Percentiles rank a stretch among this genome's conserved stretches.
Evolutionary conservation across 1,284 basidiomycete genomes (phyloP).

Genomic region (Cutaneotrichosporon spelunceum): DNA sequence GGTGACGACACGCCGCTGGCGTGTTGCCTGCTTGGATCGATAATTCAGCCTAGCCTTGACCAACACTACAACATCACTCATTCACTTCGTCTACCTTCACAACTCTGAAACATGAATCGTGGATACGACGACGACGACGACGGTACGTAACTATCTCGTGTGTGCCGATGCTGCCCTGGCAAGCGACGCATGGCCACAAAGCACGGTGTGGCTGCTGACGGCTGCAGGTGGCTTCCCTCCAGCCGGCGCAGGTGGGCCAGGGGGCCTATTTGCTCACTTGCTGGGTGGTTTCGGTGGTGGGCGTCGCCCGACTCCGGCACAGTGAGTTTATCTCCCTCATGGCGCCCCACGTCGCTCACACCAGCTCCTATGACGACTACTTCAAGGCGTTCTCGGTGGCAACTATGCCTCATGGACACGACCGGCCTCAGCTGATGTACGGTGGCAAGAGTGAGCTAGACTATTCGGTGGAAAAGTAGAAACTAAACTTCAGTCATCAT

Average conservation of each 20-base stretch:
- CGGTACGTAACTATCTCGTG: conserved; percentile 22
- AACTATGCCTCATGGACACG: conserved; percentile 47
- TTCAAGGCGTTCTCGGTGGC: conserved; percentile 53
- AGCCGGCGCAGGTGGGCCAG: conserved; percentile 23
- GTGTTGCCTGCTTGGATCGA: conserved; percentile 6
- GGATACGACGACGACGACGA: conserved; percentile 49
- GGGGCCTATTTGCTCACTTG: conserved; percentile 33
- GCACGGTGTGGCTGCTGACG: not conserved
- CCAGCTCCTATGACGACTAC: conserved; percentile 50
- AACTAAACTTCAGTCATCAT: conserved; percentile 71
- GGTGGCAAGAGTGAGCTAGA: conserved; percentile 86
- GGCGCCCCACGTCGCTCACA: not conserved
- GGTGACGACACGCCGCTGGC: conserved; percentile 19
- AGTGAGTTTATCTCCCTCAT: conserved; percentile 20
- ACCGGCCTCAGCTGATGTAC: conserved; percentile 54
- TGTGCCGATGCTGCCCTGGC: not conserved
- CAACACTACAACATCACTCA: not conserved
- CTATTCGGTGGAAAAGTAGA: not conserved
- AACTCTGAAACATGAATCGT: conserved; percentile 43
- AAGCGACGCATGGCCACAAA: not conserved
- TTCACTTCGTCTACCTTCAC: not conserved
- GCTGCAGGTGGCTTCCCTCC: not conserved
- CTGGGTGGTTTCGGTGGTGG: conserved; percentile 32
- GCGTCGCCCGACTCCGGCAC: conserved; percentile 26
- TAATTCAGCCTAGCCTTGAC: not conserved